These are phyloP conservation scores for Symbiotaphrina buchneri DNA, from an alignment of 495 filamentous ascomycete genomes.

Conservation along the genomic window DNA sequence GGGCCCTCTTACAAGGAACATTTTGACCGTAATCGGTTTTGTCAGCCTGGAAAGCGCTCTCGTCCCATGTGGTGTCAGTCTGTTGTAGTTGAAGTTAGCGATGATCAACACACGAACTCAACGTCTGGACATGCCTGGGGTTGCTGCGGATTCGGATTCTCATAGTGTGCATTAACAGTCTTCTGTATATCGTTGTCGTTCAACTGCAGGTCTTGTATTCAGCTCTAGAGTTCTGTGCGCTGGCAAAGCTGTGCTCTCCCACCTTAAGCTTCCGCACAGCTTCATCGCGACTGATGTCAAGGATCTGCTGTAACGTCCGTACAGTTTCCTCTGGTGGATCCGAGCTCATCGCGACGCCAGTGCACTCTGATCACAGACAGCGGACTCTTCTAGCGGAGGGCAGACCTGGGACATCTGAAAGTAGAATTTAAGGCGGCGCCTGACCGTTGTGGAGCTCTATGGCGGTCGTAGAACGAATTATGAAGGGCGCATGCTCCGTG, in stretches of 20 bases:
- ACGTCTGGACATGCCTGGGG: neutral
- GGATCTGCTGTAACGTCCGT: no score
- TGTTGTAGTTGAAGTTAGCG: constrained; percentile 2
- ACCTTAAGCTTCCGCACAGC: constrained; percentile 18
- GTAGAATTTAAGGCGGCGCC: no score
- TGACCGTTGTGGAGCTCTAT: no score
- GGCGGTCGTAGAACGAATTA: no score
- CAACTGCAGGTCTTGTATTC: constrained; percentile 7
- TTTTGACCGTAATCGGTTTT: constrained; percentile 2
- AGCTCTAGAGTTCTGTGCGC: constrained; percentile 1
- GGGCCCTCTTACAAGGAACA: constrained; percentile 15
- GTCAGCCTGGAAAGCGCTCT: constrained; percentile 2
- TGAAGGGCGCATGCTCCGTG: no score
- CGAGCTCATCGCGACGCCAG: no score
- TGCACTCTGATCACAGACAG: no score
- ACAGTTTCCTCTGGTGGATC: no score
- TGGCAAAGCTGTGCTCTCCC: constrained; percentile 1
- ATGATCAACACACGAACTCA: constrained; percentile 9
- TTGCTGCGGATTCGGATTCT: constrained; percentile 10
- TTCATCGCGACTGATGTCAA: constrained; percentile 11
- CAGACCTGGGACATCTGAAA: no score
- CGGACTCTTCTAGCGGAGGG: no score
- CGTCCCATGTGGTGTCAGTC: constrained; percentile 3
- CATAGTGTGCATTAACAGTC: constrained; percentile 22
- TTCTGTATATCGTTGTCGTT: constrained; percentile 20